Percentiles rank a stretch among this genome's conserved stretches.
phyloP scores from a whole-genome alignment of 2,329 filamentous ascomycete species.

The Neurospora crassa region DNA sequence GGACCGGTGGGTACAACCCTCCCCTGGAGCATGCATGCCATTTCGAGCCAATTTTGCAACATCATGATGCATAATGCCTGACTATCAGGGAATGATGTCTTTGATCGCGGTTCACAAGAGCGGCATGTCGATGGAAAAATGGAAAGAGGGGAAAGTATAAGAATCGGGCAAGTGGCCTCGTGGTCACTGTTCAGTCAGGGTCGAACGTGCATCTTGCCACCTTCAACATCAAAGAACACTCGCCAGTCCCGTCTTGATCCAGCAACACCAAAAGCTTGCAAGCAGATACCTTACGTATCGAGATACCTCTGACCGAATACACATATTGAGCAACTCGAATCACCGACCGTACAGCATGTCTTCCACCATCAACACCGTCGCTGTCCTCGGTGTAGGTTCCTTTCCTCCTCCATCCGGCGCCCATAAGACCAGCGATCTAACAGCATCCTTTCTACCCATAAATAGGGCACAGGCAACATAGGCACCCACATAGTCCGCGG shows the following conservation, averaged over 20 bases:
- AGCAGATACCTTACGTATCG: background rate
- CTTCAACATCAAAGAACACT: background rate
- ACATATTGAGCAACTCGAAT: background rate
- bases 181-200: background rate
- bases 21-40: background rate
- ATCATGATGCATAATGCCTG: background rate
- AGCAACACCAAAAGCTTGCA: background rate
- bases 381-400: slow-evolving; percentile 26
- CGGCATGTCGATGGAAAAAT: background rate
- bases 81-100: background rate
- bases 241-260: background rate
- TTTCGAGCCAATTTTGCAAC: background rate
- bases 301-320: background rate
- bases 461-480: slow-evolving; percentile 25
- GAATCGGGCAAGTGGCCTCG: background rate
- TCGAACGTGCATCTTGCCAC: background rate
- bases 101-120: background rate
- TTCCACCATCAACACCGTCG: slow-evolving; percentile 23
- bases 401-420: background rate
- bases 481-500: slow-evolving; percentile 22
- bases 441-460: background rate
- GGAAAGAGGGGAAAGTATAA: background rate
- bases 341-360: slow-evolving; percentile 9
- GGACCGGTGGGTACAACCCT: background rate
- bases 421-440: background rate